A percentile compares a stretch with the other conserved stretches of the same genome.
Evolutionary conservation across 129 eudicot genomes (phyloP).

Genomic region (Helianthus tuberosus): DNA sequence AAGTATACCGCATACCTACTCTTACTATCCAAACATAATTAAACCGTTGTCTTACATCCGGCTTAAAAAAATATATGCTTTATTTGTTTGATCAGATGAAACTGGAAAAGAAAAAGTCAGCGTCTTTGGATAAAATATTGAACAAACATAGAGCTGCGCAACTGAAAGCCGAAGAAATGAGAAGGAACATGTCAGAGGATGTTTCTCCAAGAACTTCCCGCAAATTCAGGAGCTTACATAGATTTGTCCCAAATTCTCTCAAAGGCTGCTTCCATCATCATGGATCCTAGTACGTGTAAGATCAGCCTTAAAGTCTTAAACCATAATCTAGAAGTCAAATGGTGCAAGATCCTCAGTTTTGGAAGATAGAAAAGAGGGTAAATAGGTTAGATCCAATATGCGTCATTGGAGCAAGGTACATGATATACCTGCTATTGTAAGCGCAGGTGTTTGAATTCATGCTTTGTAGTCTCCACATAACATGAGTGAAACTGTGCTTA

Average conservation of each 20-base stretch:
- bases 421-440: conserved; percentile 12
- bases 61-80: not conserved
- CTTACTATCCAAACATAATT: not conserved
- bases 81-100: conserved; percentile 54
- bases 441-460: conserved; percentile 14
- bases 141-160: conserved; percentile 72
- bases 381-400: conserved; percentile 31
- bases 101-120: conserved; percentile 79
- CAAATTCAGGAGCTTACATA: conserved; percentile 32
- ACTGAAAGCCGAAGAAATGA: conserved; percentile 67
- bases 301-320: conserved; percentile 5
- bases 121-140: conserved; percentile 84
- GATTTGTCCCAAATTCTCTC: conserved; percentile 34
- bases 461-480: not conserved
- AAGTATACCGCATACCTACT: not conserved
- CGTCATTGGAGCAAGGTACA: conserved; percentile 31
- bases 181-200: conserved; percentile 48
- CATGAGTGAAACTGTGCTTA: conserved; percentile 1
- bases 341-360: conserved; percentile 30
- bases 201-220: conserved; percentile 25
- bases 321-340: conserved; percentile 1
- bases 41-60: not conserved
- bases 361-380: conserved; percentile 22
- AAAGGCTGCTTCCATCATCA: conserved; percentile 47
- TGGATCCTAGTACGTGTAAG: conserved; percentile 22